These are phyloP conservation scores for Xylaria polymorpha DNA, from an alignment of 2,329 filamentous ascomycete species.

Conservation along the genomic window DNA sequence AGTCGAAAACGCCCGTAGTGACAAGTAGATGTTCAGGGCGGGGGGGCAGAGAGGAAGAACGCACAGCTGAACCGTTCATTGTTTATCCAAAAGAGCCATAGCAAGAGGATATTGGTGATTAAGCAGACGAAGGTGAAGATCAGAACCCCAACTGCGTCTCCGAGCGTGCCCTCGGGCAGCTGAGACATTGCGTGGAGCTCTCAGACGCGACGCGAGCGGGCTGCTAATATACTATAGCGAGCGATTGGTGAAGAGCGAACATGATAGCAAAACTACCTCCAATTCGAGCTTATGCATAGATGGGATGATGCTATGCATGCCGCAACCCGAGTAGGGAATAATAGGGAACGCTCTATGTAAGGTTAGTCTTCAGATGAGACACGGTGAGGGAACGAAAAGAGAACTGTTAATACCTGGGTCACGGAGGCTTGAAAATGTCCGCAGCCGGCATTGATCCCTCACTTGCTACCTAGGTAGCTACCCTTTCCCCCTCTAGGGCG, in stretches of 20 bases:
- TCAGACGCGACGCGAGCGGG: background rate
- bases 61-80: conserved; percentile 39
- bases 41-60: background rate
- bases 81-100: conserved; percentile 43
- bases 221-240: background rate
- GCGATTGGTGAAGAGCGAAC: background rate
- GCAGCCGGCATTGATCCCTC: conserved; percentile 19
- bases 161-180: conserved; percentile 42
- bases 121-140: conserved; percentile 43
- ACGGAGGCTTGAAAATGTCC: background rate
- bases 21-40: background rate
- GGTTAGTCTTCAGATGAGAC: background rate
- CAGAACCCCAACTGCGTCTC: conserved; percentile 41
- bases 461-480: background rate
- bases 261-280: background rate
- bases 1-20: conserved; percentile 7
- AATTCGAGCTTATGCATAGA: background rate
- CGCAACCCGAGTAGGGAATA: background rate
- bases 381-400: conserved; percentile 1
- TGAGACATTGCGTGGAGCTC: conserved; percentile 37
- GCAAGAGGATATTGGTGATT: conserved; percentile 37
- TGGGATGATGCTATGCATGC: background rate
- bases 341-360: background rate
- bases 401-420: background rate
- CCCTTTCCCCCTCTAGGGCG: conserved; percentile 2